These are phyloP conservation scores for Linaria vulgaris DNA, from an alignment of 257 asterid genomes.

Conservation along the genomic window DNA sequence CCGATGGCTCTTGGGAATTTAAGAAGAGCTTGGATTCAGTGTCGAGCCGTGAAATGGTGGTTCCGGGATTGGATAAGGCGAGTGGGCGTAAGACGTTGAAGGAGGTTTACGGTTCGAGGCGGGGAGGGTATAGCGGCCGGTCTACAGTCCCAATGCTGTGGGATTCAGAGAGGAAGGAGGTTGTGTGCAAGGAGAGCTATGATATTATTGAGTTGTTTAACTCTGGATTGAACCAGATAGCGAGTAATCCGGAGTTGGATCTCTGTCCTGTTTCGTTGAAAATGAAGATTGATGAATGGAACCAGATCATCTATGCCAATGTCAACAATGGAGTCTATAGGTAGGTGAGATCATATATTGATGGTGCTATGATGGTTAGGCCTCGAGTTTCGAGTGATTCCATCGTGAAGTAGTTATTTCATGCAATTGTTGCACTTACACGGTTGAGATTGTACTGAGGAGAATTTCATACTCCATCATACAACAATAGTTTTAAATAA, in stretches of 20 bases:
- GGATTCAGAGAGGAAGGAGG: constrained; percentile 64
- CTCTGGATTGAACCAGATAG: constrained; percentile 54
- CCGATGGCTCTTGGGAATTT: constrained; percentile 86
- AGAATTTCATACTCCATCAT: too few species aligned
- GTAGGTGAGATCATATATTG: constrained; percentile 27
- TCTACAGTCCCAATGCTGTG: constrained; percentile 93
- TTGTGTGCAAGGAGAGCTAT: constrained; percentile 87
- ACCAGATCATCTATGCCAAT: constrained; percentile 65
- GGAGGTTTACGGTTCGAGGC: constrained; percentile 59
- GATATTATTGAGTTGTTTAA: constrained; percentile 74
- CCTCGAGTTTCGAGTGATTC: too few species aligned
- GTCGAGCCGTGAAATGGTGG: not conserved
- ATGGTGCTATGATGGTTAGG: too few species aligned
- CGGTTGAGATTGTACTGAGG: too few species aligned
- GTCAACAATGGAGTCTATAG: constrained; percentile 90
- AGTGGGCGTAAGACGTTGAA: constrained; percentile 63
- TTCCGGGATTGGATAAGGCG: constrained; percentile 59
- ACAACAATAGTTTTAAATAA: too few species aligned
- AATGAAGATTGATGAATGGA: constrained; percentile 65
- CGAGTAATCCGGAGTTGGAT: constrained; percentile 61
- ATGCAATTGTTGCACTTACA: too few species aligned
- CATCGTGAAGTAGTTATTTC: too few species aligned
- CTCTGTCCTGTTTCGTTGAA: constrained; percentile 63
- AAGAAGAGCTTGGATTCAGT: too few species aligned
- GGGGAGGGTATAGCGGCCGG: constrained; percentile 73